phyloP scores from a whole-genome alignment of 495 filamentous ascomycete genomes.

The Hypomontagnella monticulosa region DNA sequence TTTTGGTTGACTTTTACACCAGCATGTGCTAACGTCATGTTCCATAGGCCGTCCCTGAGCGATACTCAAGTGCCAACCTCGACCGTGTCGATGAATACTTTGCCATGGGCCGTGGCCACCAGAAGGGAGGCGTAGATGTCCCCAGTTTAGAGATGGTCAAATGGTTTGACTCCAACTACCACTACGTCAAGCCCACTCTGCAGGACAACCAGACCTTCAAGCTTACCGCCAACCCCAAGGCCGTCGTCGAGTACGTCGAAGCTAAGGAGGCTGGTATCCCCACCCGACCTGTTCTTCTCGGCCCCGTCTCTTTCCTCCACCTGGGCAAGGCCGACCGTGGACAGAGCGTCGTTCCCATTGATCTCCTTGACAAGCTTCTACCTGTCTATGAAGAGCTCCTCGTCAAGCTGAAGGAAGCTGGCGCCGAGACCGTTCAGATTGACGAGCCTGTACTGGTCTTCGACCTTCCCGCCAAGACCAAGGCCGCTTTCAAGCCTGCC shows the following conservation, averaged over 20 bases:
- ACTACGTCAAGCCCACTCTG: constrained; percentile 99
- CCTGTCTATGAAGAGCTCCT: constrained; percentile 94
- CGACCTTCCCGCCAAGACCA: constrained; percentile 84
- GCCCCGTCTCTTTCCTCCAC: constrained; percentile 94
- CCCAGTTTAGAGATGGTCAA: constrained; percentile 98
- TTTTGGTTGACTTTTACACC: background rate
- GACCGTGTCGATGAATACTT: constrained; percentile 95
- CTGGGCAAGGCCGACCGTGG: constrained; percentile 97
- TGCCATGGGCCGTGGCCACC: constrained; percentile 98
- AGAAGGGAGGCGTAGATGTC: constrained; percentile 92
- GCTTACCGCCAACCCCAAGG: constrained; percentile 86
- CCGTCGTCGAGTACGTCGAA: constrained; percentile 91
- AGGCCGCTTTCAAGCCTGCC: constrained; percentile 96
- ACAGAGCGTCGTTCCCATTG: constrained; percentile 89
- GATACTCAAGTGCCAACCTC: constrained; percentile 87
- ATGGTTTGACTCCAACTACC: constrained; percentile 99
- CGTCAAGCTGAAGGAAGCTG: constrained; percentile 89
- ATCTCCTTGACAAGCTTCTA: constrained; percentile 87
- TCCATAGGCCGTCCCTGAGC: constrained; percentile 80
- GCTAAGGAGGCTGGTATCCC: constrained; percentile 93
- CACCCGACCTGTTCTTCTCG: constrained; percentile 93
- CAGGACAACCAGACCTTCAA: constrained; percentile 96
- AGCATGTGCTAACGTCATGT: constrained; percentile 26
- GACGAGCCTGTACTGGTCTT: constrained; percentile 97
- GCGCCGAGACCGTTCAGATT: constrained; percentile 94